Evolutionary conservation across 179 eudicot genomes (phyloP).

Genomic region (Amaranthus tricolor): DNA sequence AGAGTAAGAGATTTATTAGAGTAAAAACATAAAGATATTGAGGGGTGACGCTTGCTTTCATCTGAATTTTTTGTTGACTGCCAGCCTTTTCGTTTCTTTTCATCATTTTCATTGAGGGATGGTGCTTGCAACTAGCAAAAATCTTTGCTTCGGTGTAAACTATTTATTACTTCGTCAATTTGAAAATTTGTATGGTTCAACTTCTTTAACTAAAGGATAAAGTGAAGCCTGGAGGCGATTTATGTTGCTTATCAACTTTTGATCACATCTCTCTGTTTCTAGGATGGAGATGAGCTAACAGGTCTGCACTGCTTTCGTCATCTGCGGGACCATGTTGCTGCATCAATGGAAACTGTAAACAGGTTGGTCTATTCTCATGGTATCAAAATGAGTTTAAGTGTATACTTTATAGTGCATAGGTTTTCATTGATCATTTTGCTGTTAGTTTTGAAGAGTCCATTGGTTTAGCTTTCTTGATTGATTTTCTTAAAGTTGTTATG

Average conservation of each 20-base stretch:
- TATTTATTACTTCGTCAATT: background rate
- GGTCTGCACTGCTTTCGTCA: conserved; percentile 98
- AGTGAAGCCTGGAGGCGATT: background rate
- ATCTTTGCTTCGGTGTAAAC: conserved; percentile 1
- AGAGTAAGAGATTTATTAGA: background rate
- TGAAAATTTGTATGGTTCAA: background rate
- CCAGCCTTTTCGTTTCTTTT: background rate
- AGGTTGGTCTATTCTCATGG: conserved; percentile 47
- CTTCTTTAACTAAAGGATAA: background rate
- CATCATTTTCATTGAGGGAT: background rate
- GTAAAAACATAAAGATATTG: background rate
- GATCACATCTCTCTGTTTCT: conserved; percentile 21
- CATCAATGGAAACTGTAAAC: conserved; percentile 76
- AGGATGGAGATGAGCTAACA: conserved; percentile 89
- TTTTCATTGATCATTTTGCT: background rate
- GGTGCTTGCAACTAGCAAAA: background rate
- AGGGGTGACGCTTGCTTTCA: too few relatives aligned
- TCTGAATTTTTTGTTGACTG: background rate
- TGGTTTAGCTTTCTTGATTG: background rate
- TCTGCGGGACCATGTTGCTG: conserved; percentile 77
- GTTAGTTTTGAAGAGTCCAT: background rate
- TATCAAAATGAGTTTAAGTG: background rate
- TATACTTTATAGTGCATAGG: background rate
- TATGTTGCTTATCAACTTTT: conserved; percentile 2
- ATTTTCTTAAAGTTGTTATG: background rate